Evolutionary conservation across 495 filamentous ascomycete genomes (phyloP).

Genomic region (Talaromyces stipitatus): DNA sequence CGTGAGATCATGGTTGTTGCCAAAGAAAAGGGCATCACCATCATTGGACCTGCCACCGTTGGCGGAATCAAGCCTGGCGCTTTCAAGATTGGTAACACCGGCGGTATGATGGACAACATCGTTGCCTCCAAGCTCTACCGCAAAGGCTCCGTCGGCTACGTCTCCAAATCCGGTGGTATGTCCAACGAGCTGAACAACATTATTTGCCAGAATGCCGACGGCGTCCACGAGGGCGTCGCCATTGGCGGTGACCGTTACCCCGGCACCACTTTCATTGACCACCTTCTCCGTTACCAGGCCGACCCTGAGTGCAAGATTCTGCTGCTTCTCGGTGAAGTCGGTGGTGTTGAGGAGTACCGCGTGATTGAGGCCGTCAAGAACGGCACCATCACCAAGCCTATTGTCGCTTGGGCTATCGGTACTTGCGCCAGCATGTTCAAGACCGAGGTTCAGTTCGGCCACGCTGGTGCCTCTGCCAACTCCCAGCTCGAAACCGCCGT

Average conservation of each 20-base stretch:
- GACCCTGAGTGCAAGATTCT: conserved; percentile 98
- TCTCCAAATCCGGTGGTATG: conserved; percentile 99
- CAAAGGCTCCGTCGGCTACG: conserved; percentile 95
- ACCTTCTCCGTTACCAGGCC: conserved; percentile 87
- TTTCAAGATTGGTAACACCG: conserved; percentile 99
- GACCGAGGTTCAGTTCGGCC: conserved; percentile 99
- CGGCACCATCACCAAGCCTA: conserved; percentile 91
- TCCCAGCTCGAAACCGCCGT: conserved; percentile 96
- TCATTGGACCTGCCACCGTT: conserved; percentile 96
- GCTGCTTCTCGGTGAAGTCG: conserved; percentile 91
- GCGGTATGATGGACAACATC: conserved; percentile 99
- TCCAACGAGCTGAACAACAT: conserved; percentile 99
- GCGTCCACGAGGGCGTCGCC: conserved; percentile 97
- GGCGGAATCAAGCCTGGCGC: conserved; percentile 99
- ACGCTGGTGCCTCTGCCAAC: conserved; percentile 98
- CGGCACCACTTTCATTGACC: conserved; percentile 98
- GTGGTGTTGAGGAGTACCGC: conserved; percentile 99
- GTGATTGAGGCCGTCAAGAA: conserved; percentile 97
- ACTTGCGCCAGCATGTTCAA: conserved; percentile 99
- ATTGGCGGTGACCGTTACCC: conserved; percentile 99
- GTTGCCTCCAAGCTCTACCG: conserved; percentile 99
- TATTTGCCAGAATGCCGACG: conserved; percentile 87
- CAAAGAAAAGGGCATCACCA: conserved; percentile 96
- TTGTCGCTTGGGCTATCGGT: conserved; percentile 98
- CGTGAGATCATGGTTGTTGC: conserved; percentile 95